Base-by-base conservation (phyloP, 768 basidiomycete species). In the Mycena chlorophos region DNA sequence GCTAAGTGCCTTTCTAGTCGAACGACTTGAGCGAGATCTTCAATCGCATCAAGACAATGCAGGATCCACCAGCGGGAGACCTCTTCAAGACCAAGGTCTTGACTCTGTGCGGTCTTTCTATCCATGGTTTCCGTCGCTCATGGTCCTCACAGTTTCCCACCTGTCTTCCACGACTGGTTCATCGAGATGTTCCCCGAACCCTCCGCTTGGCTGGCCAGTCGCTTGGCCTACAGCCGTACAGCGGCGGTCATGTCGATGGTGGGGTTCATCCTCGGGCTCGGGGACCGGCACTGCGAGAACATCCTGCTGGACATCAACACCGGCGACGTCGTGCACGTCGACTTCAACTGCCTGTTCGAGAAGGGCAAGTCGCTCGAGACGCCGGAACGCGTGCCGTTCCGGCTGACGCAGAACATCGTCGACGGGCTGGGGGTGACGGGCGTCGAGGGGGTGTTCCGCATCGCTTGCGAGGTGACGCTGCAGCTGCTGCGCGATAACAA, bases 201-300 rank as follows among this genome's bases (percentile, higher is more conserved):
- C 0, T 87, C 90, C 0, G 89, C 91, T 0, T 99, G 97, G 97
- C 80, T 98, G 16, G 82, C 87, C 1, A 90, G 90, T 68, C 85
- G 96, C n/a, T 70, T 92, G 62, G 78, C 84, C 1, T 99, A 95
- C 66, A 87, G 83, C 3, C 81, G 96, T 39, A 97, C 96, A 0
- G 83, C 90, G 0, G 97, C 96, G 0, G 97, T 98, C 51, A 98
- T 97, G 88, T 97, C 91, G 1, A 98, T 99, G 91, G 91, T 98
- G 20, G 97, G 97, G 12, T 96, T 91, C 65, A 94, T 99, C 39
- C 77, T 98, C 13, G 96, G 96, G 94, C 78, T 99, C n/a, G 97
- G 97, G 13, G 97, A 99, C 70, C 81, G 97, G 37, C 97, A 99
- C 67, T 86, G 88, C 63, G 96, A 98, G 73, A 99, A 99, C 67